Evolutionary conservation across 225 moss, liverwort and hornwort species (phyloP), one percentile per base, ranked within the genome.

Genomic region (Climacium dendroides): DNA sequence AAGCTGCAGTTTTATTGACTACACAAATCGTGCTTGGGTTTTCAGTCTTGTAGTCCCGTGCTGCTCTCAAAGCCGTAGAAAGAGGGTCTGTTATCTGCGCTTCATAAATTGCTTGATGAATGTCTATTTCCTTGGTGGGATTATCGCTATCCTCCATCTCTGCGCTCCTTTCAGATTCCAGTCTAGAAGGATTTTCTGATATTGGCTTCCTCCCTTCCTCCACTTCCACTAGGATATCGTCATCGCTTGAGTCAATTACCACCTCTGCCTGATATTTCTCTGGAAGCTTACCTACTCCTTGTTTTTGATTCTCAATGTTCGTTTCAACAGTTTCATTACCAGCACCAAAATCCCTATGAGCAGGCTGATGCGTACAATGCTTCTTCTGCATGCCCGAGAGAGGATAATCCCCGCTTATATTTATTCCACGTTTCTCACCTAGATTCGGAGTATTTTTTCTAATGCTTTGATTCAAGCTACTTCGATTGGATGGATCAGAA

Each of bases 11-110:
- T 77, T 87, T 82, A 50, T 89, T 89, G 61, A 89, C 86, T 37
- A 89, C 86, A 78, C 86, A 86, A 62, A 86, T 83, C 58, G 89
- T 86, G 82, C 86, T 86, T 60, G 89, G 89, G 57, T 87, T 86
- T 61, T n/a, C 52, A 32, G 89, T 86, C 76, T 69, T 83, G 59
- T 66, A 87, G 22, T 66, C 78, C 43, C 53, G 86, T 47, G 89
- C 89, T 67, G 86, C 77, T 89, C 60, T 74, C 83, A 89, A 57
- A 81, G 89, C 89, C 54, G 57, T 76, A 57, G 85, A 82, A 79
- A 66, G 87, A 65, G 87, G 87, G 65, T 83, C 77, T 52, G 83
- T 23, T 43, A 86, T 35, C 59, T 89, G 86, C 75, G 86, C 82
- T 85, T 89, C 89, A 80, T 80, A 81, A 74, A 85, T 62, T 80